phyloP scores from a whole-genome alignment of 2,329 filamentous ascomycete genomes.

The Hymenoscyphus fraxineus region DNA sequence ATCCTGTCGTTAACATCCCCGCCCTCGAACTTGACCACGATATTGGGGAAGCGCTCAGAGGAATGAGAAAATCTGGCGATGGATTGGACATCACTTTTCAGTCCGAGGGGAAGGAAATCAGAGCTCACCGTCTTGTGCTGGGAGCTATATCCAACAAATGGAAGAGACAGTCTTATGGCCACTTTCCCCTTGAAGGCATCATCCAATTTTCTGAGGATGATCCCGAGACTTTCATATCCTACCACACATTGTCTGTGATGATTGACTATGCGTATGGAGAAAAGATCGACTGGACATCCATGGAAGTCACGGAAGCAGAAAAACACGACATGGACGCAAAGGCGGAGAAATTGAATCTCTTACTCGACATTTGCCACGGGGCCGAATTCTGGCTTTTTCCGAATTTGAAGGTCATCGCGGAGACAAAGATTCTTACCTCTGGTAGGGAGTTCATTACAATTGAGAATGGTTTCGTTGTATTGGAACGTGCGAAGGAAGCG shows the following conservation, averaged over 20 bases:
- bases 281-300: conserved; percentile 25
- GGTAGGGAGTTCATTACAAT: conserved; percentile 21
- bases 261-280: conserved; percentile 27
- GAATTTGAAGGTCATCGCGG: conserved; percentile 19
- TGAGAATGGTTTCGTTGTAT: conserved; percentile 20
- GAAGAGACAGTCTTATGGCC: conserved; percentile 15
- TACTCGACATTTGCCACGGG: conserved; percentile 27
- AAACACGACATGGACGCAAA: conserved; percentile 8
- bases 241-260: conserved; percentile 24
- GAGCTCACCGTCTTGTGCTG: conserved; percentile 23
- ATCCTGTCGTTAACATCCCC: conserved; percentile 21
- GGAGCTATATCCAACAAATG: conserved; percentile 22
- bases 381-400: conserved; percentile 26
- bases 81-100: conserved; percentile 22
- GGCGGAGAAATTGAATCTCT: conserved; percentile 22
- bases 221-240: conserved; percentile 21
- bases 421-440: conserved; percentile 23
- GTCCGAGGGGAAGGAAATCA: conserved; percentile 18
- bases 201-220: conserved; percentile 19
- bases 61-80: conserved; percentile 16
- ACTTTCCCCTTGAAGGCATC: conserved; percentile 13
- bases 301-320: conserved; percentile 21
- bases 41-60: conserved; percentile 9
- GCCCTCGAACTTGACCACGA: conserved; percentile 3
- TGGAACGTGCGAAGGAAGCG: conserved; percentile 12